Conservation (phyloP, 208 protist species). For the Acanthamoeba culbertsoni region DNA sequence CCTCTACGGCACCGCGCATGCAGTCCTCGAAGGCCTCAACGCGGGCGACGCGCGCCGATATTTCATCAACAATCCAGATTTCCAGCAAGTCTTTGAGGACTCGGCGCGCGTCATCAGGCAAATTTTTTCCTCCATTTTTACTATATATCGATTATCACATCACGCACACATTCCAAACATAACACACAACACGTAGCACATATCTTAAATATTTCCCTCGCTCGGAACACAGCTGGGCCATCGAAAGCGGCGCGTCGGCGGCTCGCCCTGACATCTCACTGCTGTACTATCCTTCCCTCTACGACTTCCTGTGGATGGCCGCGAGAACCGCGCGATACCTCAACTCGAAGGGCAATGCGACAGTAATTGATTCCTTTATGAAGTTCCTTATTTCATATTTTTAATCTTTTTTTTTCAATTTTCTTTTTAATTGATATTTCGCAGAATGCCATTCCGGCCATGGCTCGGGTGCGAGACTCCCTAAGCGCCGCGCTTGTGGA, state of each 20-base stretch:
- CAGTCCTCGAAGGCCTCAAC: background rate
- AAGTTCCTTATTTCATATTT: too few species aligned
- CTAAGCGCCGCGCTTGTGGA: background rate
- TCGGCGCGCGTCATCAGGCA: background rate
- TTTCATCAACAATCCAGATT: background rate
- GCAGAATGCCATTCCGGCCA: background rate
- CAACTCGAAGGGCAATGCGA: background rate
- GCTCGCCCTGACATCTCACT: background rate
- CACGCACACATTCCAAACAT: background rate
- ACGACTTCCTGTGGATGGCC: conserved; percentile 46
- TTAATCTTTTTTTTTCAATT: background rate
- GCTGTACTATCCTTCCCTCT: conserved; percentile 1
- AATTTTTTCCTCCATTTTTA: background rate
- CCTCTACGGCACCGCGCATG: conserved; percentile 13
- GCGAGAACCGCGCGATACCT: background rate
- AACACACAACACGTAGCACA: background rate
- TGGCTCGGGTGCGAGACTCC: background rate
- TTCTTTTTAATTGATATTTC: background rate
- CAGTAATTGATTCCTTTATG: too few species aligned
- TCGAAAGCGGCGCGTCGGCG: background rate
- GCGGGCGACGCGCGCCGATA: background rate
- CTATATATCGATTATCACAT: background rate
- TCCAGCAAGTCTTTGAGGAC: background rate
- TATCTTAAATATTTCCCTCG: too few species aligned
- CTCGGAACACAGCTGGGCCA: conserved; percentile 7